Evolutionary conservation across 768 basidiomycete species (phyloP), one percentile per base, ranked within the genome.

Genomic region (Mycena rosella): DNA sequence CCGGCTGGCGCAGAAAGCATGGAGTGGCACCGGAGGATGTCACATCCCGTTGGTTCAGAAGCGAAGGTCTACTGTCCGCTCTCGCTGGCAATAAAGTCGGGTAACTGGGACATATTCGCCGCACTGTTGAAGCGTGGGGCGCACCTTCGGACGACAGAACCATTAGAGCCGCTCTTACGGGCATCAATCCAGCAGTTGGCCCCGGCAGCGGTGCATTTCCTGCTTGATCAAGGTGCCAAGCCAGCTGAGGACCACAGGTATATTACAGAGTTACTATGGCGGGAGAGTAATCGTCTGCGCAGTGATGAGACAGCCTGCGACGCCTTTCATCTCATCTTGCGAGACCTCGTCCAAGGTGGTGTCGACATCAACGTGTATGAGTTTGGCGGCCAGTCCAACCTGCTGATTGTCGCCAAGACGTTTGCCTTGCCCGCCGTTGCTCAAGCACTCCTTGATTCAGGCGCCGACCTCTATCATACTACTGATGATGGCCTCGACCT

Each of bases 1-100:
- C 48, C 67, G 22, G 29, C 54, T 5, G 67, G 61, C 20, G 67
- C 61, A 48, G 60, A 68, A 30, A 68, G 56, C 26, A 40, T 67
- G 57, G 60, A 47, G 22, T 61, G 36, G n/a, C n/a, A n/a, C n/a
- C n/a, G n/a, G n/a, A n/a, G n/a, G n/a, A n/a, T n/a, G n/a, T n/a
- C n/a, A n/a, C n/a, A n/a, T n/a, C n/a, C n/a, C n/a, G n/a, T 34
- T 34, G 6, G 32, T 34, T 48, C 45, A 59, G 48, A 51, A 34
- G 24, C n/a, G n/a, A n/a, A 48, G 38, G 17, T 67, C 44, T 30
- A 62, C 8, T 61, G 59, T 18, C 67, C 67, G 15, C 60, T 68
- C 45, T 68, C 61, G 24, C 61, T 68, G 9, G 67, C 67, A 1
- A 55, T 68, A 9, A 22, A 40, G 3, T 51, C n/a, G 45, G 6